These are phyloP conservation scores for Penicillium arizonense DNA, from an alignment of 495 filamentous ascomycete species.

Conservation along the genomic window DNA sequence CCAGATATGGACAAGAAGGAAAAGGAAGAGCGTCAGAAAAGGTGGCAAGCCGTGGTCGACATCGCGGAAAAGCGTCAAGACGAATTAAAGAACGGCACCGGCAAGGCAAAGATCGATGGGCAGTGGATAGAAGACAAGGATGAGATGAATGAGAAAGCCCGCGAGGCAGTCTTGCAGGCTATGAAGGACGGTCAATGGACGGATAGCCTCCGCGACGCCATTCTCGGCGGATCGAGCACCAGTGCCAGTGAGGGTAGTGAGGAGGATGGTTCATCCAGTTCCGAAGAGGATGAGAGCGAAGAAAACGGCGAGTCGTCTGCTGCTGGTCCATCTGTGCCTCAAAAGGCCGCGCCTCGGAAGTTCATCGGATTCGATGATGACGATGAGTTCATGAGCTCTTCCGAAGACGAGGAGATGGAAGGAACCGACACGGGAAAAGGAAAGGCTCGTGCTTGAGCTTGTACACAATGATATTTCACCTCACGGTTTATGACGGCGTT, in stretches of 20 bases:
- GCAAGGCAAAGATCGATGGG: constrained; percentile 71
- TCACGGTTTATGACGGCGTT: constrained; percentile 23
- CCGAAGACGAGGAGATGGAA: constrained; percentile 52
- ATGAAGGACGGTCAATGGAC: constrained; percentile 63
- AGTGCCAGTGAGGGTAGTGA: constrained; percentile 52
- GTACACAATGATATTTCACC: background rate
- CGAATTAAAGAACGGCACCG: constrained; percentile 66
- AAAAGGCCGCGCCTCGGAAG: constrained; percentile 38
- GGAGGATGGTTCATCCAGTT: constrained; percentile 36
- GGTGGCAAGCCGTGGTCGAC: constrained; percentile 85
- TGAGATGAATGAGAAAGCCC: constrained; percentile 74
- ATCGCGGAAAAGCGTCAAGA: constrained; percentile 77
- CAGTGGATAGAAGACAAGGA: constrained; percentile 94
- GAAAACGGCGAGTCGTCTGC: constrained; percentile 23
- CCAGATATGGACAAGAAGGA: constrained; percentile 95
- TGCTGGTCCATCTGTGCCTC: constrained; percentile 26
- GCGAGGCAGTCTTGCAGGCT: constrained; percentile 76
- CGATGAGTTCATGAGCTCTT: constrained; percentile 83
- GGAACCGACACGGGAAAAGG: constrained; percentile 41
- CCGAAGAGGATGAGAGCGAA: constrained; percentile 50
- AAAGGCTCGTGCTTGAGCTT: constrained; percentile 35
- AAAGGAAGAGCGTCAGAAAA: constrained; percentile 73
- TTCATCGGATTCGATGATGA: constrained; percentile 91
- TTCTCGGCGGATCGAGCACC: constrained; percentile 43
- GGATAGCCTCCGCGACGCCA: constrained; percentile 44